phyloP scores from a whole-genome alignment of 805 yeast genomes.

The Candida nemodendra region DNA sequence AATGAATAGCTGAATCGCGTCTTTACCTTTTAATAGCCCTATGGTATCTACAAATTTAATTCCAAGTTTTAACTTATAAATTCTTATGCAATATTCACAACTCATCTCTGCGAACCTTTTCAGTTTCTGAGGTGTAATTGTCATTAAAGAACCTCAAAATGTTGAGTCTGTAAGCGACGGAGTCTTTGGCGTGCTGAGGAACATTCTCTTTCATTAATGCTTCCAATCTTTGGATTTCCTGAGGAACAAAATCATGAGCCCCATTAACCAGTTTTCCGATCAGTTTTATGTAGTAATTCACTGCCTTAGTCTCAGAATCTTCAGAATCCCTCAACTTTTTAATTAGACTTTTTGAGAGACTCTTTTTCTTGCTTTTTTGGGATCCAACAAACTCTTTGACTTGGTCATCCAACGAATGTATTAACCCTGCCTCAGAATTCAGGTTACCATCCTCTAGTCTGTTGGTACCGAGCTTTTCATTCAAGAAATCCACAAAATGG shows the following conservation, averaged over 20 bases:
- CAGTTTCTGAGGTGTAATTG: constrained; percentile 18
- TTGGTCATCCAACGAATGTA: constrained; percentile 33
- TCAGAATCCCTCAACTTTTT: constrained; percentile 37
- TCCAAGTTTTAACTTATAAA: too few relatives aligned
- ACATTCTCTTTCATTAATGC: constrained; percentile 41
- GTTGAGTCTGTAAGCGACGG: constrained; percentile 50
- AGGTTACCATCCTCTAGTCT: constrained; percentile 44
- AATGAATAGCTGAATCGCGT: too few relatives aligned
- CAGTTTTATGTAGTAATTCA: constrained; percentile 49
- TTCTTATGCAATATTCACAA: constrained; percentile 4
- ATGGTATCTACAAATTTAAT: too few relatives aligned
- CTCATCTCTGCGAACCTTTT: constrained; percentile 16
- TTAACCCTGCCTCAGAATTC: constrained; percentile 39
- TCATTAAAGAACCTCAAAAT: constrained; percentile 38
- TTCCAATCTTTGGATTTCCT: constrained; percentile 47
- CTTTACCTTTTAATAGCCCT: too few relatives aligned
- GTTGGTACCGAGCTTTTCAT: constrained; percentile 37
- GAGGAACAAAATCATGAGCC: constrained; percentile 40
- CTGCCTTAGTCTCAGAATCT: constrained; percentile 23
- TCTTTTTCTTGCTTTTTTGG: constrained; percentile 27
- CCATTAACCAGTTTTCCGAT: constrained; percentile 45
- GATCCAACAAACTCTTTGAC: constrained; percentile 32
- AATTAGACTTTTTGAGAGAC: constrained; percentile 32
- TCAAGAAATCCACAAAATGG: constrained; percentile 50
- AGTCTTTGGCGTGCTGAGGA: constrained; percentile 45